These are phyloP conservation scores for Phytophthora aleatoria DNA, from an alignment of 352 stramenopile genomes.

Conservation along the genomic window DNA sequence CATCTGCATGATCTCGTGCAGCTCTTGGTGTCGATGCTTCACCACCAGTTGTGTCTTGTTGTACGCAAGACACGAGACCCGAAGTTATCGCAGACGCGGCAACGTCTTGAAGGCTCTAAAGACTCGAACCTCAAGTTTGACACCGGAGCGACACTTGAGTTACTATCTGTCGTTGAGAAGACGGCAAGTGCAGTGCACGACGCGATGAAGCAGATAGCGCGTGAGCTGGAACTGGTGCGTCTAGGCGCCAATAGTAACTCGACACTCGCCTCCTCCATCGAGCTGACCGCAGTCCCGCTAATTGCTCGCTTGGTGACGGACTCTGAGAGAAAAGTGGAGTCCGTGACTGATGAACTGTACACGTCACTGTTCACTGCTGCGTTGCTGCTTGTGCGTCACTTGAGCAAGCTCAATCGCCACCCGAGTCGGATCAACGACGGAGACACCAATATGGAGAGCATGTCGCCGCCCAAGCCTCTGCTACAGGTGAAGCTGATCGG, in stretches of 20 bases:
- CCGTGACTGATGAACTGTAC: slow-evolving; percentile 38
- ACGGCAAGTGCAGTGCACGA: slow-evolving; percentile 24
- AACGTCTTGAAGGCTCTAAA: slow-evolving; percentile 35
- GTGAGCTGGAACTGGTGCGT: slow-evolving; percentile 20
- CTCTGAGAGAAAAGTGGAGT: slow-evolving; percentile 36
- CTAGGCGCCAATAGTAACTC: slow-evolving; percentile 8
- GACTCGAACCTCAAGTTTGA: slow-evolving; percentile 30
- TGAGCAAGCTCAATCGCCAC: slow-evolving; percentile 30
- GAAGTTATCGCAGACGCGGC: slow-evolving; percentile 59
- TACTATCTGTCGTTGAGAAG: slow-evolving; percentile 34
- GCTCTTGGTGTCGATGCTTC: slow-evolving; percentile 76
- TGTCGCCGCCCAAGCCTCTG: slow-evolving; percentile 15
- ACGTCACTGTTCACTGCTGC: slow-evolving; percentile 54
- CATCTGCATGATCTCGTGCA: slow-evolving; percentile 58
- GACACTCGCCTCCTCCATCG: slow-evolving; percentile 6
- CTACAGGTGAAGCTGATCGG: slow-evolving; percentile 62
- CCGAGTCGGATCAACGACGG: neutral
- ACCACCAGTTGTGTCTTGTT: slow-evolving; percentile 68
- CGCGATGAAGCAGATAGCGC: slow-evolving; percentile 16
- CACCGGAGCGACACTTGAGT: slow-evolving; percentile 22
- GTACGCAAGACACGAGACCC: slow-evolving; percentile 64
- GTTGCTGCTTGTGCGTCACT: slow-evolving; percentile 59
- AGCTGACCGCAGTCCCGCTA: slow-evolving; percentile 22
- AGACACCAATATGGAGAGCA: slow-evolving; percentile 28
- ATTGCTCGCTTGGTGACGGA: slow-evolving; percentile 37